These are phyloP conservation scores for Fraxinus anomala DNA, from an alignment of 257 asterid species.

Conservation along the genomic window DNA sequence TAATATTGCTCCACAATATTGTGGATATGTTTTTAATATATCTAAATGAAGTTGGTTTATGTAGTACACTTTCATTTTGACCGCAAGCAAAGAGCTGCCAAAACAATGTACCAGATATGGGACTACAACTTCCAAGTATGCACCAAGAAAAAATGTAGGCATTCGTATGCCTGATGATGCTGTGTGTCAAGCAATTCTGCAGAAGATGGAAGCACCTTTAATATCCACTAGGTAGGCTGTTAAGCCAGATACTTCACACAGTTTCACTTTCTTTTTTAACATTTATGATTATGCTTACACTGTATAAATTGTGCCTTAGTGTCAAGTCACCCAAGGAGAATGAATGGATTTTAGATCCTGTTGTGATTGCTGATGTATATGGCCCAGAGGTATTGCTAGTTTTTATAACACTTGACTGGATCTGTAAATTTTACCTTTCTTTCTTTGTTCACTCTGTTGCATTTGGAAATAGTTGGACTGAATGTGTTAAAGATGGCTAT, in stretches of 20 bases:
- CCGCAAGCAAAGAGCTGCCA: conserved; percentile 87
- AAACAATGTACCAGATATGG: conserved; percentile 76
- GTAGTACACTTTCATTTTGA: conserved; percentile 91
- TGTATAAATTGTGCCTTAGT: conserved; percentile 40
- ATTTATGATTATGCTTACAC: conserved; percentile 27
- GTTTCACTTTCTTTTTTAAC: background rate
- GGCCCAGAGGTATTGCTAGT: conserved; percentile 76
- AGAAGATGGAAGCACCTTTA: conserved; percentile 79
- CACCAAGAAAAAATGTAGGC: conserved; percentile 76
- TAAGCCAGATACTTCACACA: conserved; percentile 15
- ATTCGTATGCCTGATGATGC: conserved; percentile 89
- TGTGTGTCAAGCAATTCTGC: conserved; percentile 75
- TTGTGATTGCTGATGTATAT: conserved; percentile 77
- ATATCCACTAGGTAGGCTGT: conserved; percentile 73
- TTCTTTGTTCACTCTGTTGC: background rate
- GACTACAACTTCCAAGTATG: conserved; percentile 69
- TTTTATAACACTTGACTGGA: conserved; percentile 5
- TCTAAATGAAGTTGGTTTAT: conserved; percentile 18
- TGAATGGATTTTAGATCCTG: conserved; percentile 93
- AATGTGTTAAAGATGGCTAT: background rate
- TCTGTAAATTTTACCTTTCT: background rate
- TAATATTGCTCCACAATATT: background rate
- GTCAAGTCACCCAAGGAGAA: conserved; percentile 75
- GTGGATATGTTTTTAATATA: background rate
- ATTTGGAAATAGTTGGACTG: background rate